These are phyloP conservation scores for Aegilops longissima DNA, from an alignment of 176 grass and related monocot species.

Conservation along the genomic window DNA sequence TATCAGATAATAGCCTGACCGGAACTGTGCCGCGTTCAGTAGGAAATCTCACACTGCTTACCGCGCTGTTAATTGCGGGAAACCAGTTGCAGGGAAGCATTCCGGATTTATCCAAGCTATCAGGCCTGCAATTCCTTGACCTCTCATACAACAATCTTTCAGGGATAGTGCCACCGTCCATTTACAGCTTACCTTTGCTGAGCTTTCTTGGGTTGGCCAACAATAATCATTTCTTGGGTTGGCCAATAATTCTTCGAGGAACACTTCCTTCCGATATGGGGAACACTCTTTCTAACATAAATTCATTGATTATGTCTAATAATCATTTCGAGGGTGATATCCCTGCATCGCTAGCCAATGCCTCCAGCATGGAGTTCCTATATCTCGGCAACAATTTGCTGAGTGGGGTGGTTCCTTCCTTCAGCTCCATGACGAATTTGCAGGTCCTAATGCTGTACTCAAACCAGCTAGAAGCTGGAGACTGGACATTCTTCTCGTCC, in stretches of 20 bases:
- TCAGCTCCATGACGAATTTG: neutral
- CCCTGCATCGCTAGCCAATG: slow-evolving; percentile 31
- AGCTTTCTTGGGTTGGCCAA: slow-evolving; percentile 1
- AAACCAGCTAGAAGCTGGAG: slow-evolving; percentile 41
- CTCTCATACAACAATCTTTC: slow-evolving; percentile 30
- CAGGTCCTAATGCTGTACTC: neutral
- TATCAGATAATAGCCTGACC: slow-evolving; percentile 20
- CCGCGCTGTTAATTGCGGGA: too few relatives aligned
- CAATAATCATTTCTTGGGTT: too few relatives aligned
- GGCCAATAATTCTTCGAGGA: too few relatives aligned
- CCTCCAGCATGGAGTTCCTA: neutral
- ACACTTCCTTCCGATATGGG: neutral
- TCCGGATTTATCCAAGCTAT: slow-evolving; percentile 22
- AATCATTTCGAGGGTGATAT: slow-evolving; percentile 33
- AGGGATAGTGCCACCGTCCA: slow-evolving; percentile 3
- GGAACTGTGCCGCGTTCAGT: slow-evolving; percentile 39
- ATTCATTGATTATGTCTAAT: neutral
- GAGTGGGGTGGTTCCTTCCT: slow-evolving; percentile 13
- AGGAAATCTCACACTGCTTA: neutral
- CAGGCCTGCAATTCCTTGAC: neutral
- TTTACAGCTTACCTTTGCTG: slow-evolving; percentile 23
- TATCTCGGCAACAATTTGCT: slow-evolving; percentile 24
- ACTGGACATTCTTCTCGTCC: slow-evolving; percentile 40
- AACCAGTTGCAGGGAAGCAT: slow-evolving; percentile 47
- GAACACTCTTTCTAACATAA: neutral